Evolutionary conservation across 768 basidiomycete genomes (phyloP).

Genomic region (Astraeus odoratus): DNA sequence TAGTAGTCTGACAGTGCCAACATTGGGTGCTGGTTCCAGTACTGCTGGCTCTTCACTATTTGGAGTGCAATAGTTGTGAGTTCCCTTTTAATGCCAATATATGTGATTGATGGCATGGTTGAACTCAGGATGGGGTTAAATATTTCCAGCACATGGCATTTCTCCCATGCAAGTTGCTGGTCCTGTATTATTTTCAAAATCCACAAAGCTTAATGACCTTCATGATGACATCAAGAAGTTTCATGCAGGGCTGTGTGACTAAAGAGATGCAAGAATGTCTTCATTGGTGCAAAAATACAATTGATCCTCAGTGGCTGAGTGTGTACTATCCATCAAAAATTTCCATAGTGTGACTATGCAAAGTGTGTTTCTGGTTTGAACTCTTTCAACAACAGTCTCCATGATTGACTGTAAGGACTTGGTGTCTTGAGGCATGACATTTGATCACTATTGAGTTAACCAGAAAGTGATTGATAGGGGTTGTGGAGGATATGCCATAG

Average conservation of each 20-base stretch:
- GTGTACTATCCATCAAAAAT: too few species aligned
- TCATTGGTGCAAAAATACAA: slow-evolving; percentile 73
- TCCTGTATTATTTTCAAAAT: slow-evolving; percentile 31
- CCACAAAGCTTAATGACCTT: slow-evolving; percentile 79
- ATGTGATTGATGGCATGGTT: not conserved
- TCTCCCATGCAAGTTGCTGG: slow-evolving; percentile 25
- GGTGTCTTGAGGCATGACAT: too few species aligned
- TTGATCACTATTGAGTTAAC: too few species aligned
- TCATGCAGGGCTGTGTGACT: slow-evolving; percentile 64
- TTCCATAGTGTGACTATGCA: too few species aligned
- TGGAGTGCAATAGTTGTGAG: slow-evolving; percentile 25
- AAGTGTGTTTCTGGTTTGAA: too few species aligned
- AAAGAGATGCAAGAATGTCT: slow-evolving; percentile 66
- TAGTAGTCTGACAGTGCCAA: slow-evolving; percentile 12
- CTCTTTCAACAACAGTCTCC: too few species aligned
- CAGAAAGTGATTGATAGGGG: too few species aligned
- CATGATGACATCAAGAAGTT: slow-evolving; percentile 59
- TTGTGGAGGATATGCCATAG: too few species aligned
- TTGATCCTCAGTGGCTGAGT: too few species aligned
- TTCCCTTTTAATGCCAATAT: not conserved
- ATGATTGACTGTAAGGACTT: too few species aligned
- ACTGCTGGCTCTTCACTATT: slow-evolving; percentile 19
- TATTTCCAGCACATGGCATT: slow-evolving; percentile 10
- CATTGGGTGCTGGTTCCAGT: slow-evolving; percentile 8
- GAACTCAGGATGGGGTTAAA: slow-evolving; percentile 21